phyloP scores from a whole-genome alignment of 2,329 filamentous ascomycete genomes.

The Daldinia sp. region DNA sequence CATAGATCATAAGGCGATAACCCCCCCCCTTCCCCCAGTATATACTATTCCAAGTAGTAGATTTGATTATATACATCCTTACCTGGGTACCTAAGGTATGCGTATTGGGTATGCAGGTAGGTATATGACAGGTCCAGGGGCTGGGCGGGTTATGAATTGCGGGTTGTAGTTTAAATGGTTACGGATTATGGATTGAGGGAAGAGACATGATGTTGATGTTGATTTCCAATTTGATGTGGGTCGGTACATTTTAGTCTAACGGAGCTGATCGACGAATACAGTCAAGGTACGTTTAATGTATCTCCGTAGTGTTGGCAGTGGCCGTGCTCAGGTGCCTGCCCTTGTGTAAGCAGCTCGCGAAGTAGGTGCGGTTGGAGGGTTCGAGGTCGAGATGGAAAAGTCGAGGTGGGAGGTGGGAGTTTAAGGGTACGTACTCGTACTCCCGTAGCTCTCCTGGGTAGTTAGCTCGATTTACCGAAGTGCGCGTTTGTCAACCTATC shows the following conservation, averaged over 20 bases:
- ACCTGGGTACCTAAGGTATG: conserved; percentile 4
- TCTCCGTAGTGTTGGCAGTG: conserved; percentile 24
- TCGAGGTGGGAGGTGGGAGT: neutral
- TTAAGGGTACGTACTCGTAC: conserved; percentile 18
- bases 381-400: too few relatives aligned
- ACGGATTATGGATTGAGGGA: conserved; percentile 15
- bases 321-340: conserved; percentile 23
- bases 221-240: conserved; percentile 31
- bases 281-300: conserved; percentile 26
- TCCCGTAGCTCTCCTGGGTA: conserved; percentile 1
- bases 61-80: conserved; percentile 10
- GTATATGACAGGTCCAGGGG: neutral
- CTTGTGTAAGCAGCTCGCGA: neutral
- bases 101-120: conserved; percentile 7
- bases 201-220: conserved; percentile 22
- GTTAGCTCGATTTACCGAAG: conserved; percentile 34
- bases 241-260: conserved; percentile 34
- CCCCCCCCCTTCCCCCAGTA: conserved; percentile 9
- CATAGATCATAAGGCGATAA: conserved; percentile 34
- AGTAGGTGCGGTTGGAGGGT: neutral
- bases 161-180: neutral
- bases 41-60: conserved; percentile 1
- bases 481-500: conserved; percentile 39
- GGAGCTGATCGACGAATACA: conserved; percentile 37
- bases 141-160: neutral